Evolutionary conservation across 345 rosid genomes (phyloP).

Genomic region (Mercurialis annua): DNA sequence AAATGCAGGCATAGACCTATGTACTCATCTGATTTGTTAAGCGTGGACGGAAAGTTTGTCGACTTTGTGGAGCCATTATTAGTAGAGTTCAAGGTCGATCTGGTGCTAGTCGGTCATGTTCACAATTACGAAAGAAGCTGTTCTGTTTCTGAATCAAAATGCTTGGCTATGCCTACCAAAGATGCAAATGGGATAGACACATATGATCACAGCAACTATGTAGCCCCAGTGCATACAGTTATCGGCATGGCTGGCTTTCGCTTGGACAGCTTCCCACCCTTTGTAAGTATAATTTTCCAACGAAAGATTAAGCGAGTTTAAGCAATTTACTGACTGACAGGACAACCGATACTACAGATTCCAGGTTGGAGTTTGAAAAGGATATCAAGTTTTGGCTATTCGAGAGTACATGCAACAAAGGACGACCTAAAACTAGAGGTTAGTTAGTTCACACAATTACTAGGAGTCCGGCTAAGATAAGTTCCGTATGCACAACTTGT

Average conservation of each 20-base stretch:
- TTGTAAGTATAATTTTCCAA: slow-evolving; percentile 32
- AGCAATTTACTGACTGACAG: no score
- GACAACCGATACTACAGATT: no score
- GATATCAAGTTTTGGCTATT: slow-evolving; percentile 45
- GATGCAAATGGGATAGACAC: slow-evolving; percentile 43
- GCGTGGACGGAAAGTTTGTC: slow-evolving; percentile 22
- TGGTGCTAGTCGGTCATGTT: slow-evolving; percentile 61
- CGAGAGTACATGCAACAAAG: slow-evolving; percentile 47
- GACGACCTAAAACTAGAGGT: slow-evolving; percentile 48
- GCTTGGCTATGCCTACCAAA: slow-evolving; percentile 50
- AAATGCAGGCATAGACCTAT: slow-evolving; percentile 63
- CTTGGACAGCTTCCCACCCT: slow-evolving; percentile 35
- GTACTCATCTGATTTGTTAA: slow-evolving; percentile 34
- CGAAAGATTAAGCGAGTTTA: no score
- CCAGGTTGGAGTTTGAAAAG: slow-evolving; percentile 49
- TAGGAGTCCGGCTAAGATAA: not conserved
- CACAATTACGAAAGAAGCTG: slow-evolving; percentile 74
- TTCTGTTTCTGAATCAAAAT: slow-evolving; percentile 35
- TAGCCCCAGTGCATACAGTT: slow-evolving; percentile 55
- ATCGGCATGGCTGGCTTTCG: slow-evolving; percentile 72
- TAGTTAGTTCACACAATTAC: not conserved
- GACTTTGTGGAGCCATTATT: slow-evolving; percentile 46
- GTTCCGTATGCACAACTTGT: not conserved
- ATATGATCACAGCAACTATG: slow-evolving; percentile 51
- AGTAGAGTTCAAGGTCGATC: slow-evolving; percentile 50